These are phyloP conservation scores for Tulasnella calospora DNA, from an alignment of 768 basidiomycete genomes.

Conservation along the genomic window DNA sequence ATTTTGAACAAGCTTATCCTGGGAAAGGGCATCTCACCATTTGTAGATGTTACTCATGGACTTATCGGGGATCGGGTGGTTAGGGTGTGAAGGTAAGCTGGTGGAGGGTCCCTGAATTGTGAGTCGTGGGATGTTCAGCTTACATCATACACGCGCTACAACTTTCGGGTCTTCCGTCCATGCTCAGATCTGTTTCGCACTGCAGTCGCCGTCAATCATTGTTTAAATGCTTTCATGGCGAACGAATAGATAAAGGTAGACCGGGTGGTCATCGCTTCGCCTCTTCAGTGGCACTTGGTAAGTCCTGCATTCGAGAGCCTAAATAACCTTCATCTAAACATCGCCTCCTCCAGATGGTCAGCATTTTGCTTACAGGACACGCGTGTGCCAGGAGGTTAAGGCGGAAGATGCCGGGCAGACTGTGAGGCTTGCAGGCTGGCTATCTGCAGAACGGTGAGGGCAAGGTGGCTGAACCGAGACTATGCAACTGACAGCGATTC, in stretches of 20 bases:
- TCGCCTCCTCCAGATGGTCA: not conserved
- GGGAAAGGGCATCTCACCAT: not conserved
- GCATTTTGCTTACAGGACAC: constrained; percentile 43
- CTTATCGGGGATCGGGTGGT: not conserved
- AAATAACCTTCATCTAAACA: not conserved
- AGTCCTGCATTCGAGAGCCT: not conserved
- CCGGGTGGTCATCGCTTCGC: not conserved
- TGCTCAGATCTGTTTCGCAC: not conserved
- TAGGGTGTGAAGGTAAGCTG: not conserved
- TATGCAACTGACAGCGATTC: not conserved
- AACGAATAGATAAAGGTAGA: not conserved
- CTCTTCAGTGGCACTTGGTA: not conserved
- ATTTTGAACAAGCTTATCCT: not conserved
- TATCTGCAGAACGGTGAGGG: constrained; percentile 72
- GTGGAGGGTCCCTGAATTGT: not conserved
- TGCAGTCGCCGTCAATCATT: not conserved
- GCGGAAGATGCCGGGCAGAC: constrained; percentile 47
- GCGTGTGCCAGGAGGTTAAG: constrained; percentile 57
- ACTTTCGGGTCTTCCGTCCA: not conserved
- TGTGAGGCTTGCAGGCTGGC: constrained; percentile 76
- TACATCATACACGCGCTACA: not conserved
- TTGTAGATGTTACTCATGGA: not conserved
- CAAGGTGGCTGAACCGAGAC: constrained; percentile 30
- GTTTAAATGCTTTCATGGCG: not conserved
- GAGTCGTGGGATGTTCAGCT: not conserved